Base-by-base conservation (phyloP, 225 moss, liverwort and hornwort species). In the Lunularia cruciata region DNA sequence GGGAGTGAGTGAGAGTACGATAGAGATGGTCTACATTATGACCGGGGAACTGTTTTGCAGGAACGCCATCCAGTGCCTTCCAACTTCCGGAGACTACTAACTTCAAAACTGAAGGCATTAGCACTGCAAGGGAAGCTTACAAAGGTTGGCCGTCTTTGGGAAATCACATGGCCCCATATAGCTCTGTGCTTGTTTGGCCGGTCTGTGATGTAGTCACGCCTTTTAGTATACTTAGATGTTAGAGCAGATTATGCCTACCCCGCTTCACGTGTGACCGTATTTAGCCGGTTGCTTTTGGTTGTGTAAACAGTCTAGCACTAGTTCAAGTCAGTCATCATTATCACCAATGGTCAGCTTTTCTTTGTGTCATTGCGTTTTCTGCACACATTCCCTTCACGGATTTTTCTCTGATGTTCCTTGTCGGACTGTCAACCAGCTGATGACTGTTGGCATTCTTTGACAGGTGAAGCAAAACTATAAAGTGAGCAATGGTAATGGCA, bases 1-100 rank as follows among this genome's bases (percentile, higher is more conserved):
- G 34, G 34, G 67, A 67, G 51, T 48, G 30, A 34, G n/a, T 14
- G 19, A 46, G 25, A 33, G 65, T 2, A 0, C 19, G 20, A 66
- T 1, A n/a, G 45, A 52, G 34, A 35, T 26, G 23, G 49, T 49
- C 11, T 47, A 40, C 3, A 54, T 68, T 14, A 46, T 73, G 59
- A 73, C 62, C 26, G 14, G 52, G 36, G 68, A 28, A 48, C 23
- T 73, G 31, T 72, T 65, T 82, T 86, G 75, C 92, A 98, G 96
- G 96, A 92, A 72, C 90, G 86, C 71, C 96, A 98, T 85, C 92
- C 90, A 57, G 96, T 98, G 69, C 96, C 96, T 72, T 84, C 92
- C 75, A 98, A 90, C 74, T 92, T 98, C 81, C 87, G 96, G 76
- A 90, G 96, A 83, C 83, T 98, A 43, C 77, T 98, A 58, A 92